Conservation (phyloP, 805 yeast genomes). For the Barnettozyma botsteinii region DNA sequence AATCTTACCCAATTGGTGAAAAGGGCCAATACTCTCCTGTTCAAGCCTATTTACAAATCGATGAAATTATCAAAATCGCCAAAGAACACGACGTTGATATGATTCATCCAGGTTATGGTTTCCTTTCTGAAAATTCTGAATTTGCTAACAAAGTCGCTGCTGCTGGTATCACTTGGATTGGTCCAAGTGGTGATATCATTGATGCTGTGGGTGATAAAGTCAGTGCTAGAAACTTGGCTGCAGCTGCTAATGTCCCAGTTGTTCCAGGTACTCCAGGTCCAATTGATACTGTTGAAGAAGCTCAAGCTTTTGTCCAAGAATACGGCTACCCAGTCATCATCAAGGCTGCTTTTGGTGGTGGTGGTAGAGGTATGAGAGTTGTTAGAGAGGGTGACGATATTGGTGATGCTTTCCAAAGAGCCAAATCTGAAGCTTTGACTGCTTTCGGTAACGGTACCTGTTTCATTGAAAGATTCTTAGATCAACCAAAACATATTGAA, state of each 20-base stretch:
- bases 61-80: constrained; percentile 87
- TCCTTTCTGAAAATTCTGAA: constrained; percentile 85
- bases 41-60: constrained; percentile 91
- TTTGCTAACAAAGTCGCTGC: constrained; percentile 89
- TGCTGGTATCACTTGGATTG: constrained; percentile 92
- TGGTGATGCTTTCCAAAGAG: constrained; percentile 87
- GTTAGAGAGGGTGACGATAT: constrained; percentile 94
- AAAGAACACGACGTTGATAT: constrained; percentile 69
- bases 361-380: constrained; percentile 99
- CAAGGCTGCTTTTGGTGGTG: constrained; percentile 99
- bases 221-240: constrained; percentile 84
- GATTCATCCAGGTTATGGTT: constrained; percentile 94
- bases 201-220: constrained; percentile 97
- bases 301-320: constrained; percentile 68
- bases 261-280: constrained; percentile 99
- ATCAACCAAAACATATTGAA: constrained; percentile 96
- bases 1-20: constrained; percentile 85
- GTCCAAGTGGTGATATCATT: constrained; percentile 83
- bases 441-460: constrained; percentile 99
- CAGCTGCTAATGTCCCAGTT: constrained; percentile 75
- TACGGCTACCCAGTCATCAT: constrained; percentile 95
- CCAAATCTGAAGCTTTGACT: constrained; percentile 87
- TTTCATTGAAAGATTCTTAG: constrained; percentile 91
- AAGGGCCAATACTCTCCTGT: constrained; percentile 91
- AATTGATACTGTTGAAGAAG: constrained; percentile 73